Percentiles rank a stretch among this genome's conserved stretches.
Conservation (phyloP, 352 stramenopile species). For the Globisporangium sylvaticum region DNA sequence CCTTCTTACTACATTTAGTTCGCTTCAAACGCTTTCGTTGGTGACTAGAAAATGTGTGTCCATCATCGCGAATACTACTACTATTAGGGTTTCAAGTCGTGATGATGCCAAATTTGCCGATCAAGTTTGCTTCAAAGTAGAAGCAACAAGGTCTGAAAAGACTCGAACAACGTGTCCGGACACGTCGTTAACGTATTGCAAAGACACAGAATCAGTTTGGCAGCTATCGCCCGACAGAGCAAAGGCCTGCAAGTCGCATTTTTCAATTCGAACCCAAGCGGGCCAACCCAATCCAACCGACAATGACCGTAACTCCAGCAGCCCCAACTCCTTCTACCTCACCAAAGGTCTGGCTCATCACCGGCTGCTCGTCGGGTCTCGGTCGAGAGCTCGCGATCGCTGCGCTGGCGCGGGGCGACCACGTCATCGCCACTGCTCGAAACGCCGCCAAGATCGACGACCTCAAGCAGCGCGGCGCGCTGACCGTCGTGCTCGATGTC, state of each 20-base stretch:
- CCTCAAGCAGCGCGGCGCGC: slow-evolving; percentile 23
- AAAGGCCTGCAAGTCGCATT: not conserved
- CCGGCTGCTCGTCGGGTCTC: slow-evolving; percentile 19
- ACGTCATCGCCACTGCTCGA: slow-evolving; percentile 34
- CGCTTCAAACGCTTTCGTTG: too few species aligned
- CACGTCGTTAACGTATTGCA: too few species aligned
- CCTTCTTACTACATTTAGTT: too few species aligned
- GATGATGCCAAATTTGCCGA: not conserved
- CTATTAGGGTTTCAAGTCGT: not conserved
- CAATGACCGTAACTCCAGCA: not conserved
- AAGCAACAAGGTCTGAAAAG: too few species aligned
- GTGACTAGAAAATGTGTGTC: too few species aligned
- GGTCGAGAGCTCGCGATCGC: slow-evolving; percentile 23
- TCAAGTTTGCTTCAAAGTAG: not conserved
- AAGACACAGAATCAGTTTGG: too few species aligned
- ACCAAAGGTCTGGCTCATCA: slow-evolving; percentile 15
- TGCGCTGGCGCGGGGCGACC: slow-evolving; percentile 25
- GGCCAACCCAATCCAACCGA: not conserved
- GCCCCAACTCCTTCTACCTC: not conserved
- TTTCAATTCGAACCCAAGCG: not conserved
- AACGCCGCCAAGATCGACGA: slow-evolving; percentile 22
- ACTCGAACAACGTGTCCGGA: too few species aligned
- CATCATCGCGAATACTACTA: too few species aligned
- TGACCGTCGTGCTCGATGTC: slow-evolving; percentile 29
- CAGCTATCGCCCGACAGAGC: not conserved